phyloP scores from a whole-genome alignment of 768 basidiomycete genomes.

The Tylopilus sp. region DNA sequence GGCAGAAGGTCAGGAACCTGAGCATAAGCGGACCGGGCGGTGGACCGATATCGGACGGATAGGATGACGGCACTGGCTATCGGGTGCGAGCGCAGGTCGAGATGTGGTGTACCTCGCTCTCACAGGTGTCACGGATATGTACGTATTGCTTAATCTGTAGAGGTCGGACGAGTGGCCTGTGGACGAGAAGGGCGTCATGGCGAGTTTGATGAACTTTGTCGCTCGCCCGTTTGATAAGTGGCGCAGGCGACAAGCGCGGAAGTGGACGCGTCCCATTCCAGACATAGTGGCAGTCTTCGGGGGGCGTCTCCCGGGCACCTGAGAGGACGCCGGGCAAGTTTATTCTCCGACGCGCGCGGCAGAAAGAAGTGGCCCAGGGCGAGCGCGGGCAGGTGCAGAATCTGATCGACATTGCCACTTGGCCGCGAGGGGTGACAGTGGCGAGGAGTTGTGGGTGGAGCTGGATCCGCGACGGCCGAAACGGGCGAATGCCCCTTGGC shows the following conservation, averaged over 20 bases:
- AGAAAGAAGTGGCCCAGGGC: not conserved
- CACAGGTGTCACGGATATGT: conserved; percentile 19
- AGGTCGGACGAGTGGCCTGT: not conserved
- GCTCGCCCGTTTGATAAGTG: conserved; percentile 28
- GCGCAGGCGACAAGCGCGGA: conserved; percentile 36
- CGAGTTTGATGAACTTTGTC: conserved; percentile 20
- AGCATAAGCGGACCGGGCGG: conserved; percentile 39
- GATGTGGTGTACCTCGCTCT: conserved; percentile 16
- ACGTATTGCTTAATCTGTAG: not conserved
- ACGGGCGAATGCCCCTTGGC: conserved; percentile 17
- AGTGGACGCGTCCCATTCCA: conserved; percentile 19
- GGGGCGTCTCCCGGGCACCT: conserved; percentile 15
- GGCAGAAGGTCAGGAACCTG: conserved; percentile 45
- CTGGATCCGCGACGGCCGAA: no score
- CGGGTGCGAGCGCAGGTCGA: no score
- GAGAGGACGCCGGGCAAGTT: conserved; percentile 3
- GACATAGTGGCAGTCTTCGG: conserved; percentile 20
- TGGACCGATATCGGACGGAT: conserved; percentile 23
- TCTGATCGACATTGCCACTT: not conserved
- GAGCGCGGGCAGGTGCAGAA: not conserved
- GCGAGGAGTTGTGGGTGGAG: conserved; percentile 8
- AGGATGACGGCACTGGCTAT: conserved; percentile 22
- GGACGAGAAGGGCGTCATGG: not conserved
- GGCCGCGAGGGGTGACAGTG: conserved; percentile 5
- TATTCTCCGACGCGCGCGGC: conserved; percentile 17